These are phyloP conservation scores for Exophiala phaeomuriformis DNA, from an alignment of 2,329 filamentous ascomycete genomes.

Conservation along the genomic window DNA sequence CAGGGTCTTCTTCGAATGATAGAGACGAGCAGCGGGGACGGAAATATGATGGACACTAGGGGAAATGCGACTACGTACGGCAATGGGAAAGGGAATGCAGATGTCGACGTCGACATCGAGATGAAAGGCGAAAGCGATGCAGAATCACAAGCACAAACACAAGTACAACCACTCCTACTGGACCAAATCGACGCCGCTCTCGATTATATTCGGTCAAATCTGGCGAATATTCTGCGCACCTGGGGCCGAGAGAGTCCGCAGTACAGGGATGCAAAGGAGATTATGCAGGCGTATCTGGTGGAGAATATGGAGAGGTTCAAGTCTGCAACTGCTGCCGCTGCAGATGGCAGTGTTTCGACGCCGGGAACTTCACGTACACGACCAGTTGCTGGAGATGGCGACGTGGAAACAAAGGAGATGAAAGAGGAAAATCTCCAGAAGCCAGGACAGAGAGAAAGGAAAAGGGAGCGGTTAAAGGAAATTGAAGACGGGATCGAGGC, in stretches of 20 bases:
- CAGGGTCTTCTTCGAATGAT: too few species aligned
- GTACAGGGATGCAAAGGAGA: slow-evolving; percentile 15
- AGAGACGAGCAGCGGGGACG: too few species aligned
- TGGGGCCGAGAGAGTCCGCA: slow-evolving; percentile 22
- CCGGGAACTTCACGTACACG: too few species aligned
- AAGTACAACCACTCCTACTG: background rate
- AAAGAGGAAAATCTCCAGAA: background rate
- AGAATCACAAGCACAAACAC: background rate
- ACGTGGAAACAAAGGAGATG: background rate
- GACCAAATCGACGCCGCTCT: slow-evolving; percentile 18
- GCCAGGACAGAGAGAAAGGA: background rate
- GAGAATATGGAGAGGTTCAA: slow-evolving; percentile 18
- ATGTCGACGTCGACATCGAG: background rate
- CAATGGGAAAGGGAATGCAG: background rate
- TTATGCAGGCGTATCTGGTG: slow-evolving; percentile 24
- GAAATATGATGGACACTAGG: too few species aligned
- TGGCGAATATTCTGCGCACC: slow-evolving; percentile 17
- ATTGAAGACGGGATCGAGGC: slow-evolving; percentile 6
- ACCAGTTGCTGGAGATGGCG: background rate
- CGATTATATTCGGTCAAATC: slow-evolving; percentile 22
- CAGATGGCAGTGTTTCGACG: too few species aligned
- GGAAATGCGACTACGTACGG: too few species aligned
- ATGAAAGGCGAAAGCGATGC: background rate
- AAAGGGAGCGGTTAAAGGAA: background rate
- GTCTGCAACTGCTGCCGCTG: too few species aligned